A percentile compares a stretch with the other conserved stretches of the same genome.
Conservation (phyloP, 495 filamentous ascomycete species). For the Chaetomium fimeti region DNA sequence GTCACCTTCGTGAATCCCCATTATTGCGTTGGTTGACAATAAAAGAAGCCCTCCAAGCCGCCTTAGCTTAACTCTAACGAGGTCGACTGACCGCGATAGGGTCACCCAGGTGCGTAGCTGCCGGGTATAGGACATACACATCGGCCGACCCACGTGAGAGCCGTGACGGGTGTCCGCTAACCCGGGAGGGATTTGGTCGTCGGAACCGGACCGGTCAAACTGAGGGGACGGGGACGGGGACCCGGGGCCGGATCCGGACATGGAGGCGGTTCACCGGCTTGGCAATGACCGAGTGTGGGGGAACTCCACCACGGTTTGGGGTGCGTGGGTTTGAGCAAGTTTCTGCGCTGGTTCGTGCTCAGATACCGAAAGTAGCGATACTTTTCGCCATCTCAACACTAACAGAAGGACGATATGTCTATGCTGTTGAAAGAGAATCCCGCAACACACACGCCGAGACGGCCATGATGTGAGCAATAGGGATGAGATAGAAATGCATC, state of each 20-base stretch:
- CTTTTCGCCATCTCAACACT: slow-evolving; percentile 2
- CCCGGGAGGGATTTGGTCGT: too few species aligned
- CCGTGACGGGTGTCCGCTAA: too few species aligned
- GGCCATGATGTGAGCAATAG: background rate
- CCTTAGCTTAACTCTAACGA: too few species aligned
- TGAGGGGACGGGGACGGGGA: background rate
- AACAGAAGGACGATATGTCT: slow-evolving; percentile 1
- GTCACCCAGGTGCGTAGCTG: too few species aligned
- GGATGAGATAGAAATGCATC: background rate
- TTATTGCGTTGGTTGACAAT: too few species aligned
- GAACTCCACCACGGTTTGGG: background rate
- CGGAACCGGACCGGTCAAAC: too few species aligned
- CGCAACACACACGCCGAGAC: background rate
- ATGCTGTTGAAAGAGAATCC: background rate
- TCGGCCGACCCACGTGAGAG: too few species aligned
- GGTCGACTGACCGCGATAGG: too few species aligned
- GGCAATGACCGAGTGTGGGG: slow-evolving; percentile 4
- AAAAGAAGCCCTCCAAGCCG: too few species aligned
- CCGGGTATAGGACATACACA: too few species aligned
- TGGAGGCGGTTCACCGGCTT: background rate
- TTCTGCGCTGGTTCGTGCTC: slow-evolving; percentile 22
- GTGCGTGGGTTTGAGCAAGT: slow-evolving; percentile 37
- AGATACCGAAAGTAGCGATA: slow-evolving; percentile 23
- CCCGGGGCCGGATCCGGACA: slow-evolving; percentile 4
- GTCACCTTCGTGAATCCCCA: too few species aligned